Evolutionary conservation across 1,284 basidiomycete species (phyloP).

Genomic region (Ganoderma lucidum): DNA sequence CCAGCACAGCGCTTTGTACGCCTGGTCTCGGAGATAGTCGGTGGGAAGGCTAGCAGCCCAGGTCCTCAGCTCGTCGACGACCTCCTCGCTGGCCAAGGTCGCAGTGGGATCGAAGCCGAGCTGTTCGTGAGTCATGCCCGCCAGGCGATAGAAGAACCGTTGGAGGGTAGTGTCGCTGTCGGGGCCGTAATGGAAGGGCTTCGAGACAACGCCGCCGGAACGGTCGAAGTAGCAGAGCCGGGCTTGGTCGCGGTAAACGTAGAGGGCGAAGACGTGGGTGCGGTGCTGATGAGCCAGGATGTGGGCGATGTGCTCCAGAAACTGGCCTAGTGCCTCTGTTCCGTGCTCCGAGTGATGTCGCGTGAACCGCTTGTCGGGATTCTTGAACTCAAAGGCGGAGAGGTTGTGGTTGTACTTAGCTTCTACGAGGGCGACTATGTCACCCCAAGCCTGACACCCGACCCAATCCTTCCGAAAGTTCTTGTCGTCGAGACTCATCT

Average conservation of each 20-base stretch:
- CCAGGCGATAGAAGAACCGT: conserved; percentile 35
- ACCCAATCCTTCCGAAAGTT: neutral
- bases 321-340: conserved; percentile 17
- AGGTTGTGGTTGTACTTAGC: neutral
- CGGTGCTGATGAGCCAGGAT: conserved; percentile 32
- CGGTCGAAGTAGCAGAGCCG: conserved; percentile 20
- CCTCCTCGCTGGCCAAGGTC: neutral
- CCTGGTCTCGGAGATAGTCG: neutral
- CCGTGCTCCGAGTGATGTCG: neutral
- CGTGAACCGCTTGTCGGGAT: neutral
- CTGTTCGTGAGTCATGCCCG: conserved; percentile 17
- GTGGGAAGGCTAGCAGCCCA: neutral
- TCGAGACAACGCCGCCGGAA: conserved; percentile 24
- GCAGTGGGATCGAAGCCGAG: conserved; percentile 36
- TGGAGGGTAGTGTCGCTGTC: neutral
- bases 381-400: conserved; percentile 4
- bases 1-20: conserved; percentile 10
- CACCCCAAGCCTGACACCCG: neutral
- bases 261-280: conserved; percentile 26
- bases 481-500: neutral
- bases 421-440: conserved; percentile 5
- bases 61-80: neutral
- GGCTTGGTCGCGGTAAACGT: conserved; percentile 17
- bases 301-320: conserved; percentile 21
- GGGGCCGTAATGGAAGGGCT: conserved; percentile 26